Evolutionary conservation across 352 stramenopile species (phyloP), one percentile per base, ranked within the genome.

Genomic region (Globisporangium sylvaticum): DNA sequence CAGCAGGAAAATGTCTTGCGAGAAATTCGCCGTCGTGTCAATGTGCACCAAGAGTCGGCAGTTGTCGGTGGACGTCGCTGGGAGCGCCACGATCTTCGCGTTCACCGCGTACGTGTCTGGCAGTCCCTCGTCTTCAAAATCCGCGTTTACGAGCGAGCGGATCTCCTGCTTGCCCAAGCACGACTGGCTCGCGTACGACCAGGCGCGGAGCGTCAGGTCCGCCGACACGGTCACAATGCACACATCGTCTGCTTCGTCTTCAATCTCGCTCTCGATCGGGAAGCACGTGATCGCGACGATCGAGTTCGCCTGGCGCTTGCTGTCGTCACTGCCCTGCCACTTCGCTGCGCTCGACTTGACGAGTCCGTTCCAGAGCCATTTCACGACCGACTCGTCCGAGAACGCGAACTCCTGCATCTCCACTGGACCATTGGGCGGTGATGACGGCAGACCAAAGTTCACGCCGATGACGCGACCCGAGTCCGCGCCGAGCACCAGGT

Each of bases 311-410:
- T 60, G 57, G 9, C 70, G 58, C 15, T 37, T 53, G 10, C 87
- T 76, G 18, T 87, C 74, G 4, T 34, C 66, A 20, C 34, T 65
- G 14, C 71, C 56, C 31, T 80, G 76, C 39, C 79, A 73, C 56
- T 77, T 77, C n/a, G 73, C 71, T 9, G 75, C 37, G 15, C 68
- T 68, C 7, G 74, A 79, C 67, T 80, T 79, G 18, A 92, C 69
- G 12, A 92, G 56, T 22, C 84, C 84, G 31, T 88, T 81, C 85
- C 85, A 93, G 50, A 93, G 61, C 80, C 85, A 89, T 29, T 73
- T 72, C 25, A 88, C 74, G 34, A 93, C 75, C 22, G 85, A 91
- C 60, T 83, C 75, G 61, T 93, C 80, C 1, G 77, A 86, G 62
- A 91, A 93, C 32, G 78, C 65, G 62, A 91, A 91, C 72, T 90